Base-by-base conservation (phyloP, 2,329 filamentous ascomycete species). In the Phyllachora maydis region DNA sequence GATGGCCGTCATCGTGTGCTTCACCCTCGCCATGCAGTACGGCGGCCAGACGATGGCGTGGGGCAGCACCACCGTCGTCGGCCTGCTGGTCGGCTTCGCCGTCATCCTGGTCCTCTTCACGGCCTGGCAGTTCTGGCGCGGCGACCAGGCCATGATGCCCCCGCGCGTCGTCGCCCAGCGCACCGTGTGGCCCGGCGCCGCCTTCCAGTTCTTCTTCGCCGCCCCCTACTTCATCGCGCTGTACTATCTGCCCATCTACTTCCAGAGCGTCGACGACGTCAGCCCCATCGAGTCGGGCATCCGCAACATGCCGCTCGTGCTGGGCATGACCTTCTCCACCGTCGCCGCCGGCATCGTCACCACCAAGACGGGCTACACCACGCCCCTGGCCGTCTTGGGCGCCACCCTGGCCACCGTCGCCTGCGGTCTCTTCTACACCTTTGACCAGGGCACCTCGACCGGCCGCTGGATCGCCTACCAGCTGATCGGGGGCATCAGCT, bases 21-120 rank as follows among this genome's bases (percentile, higher is more conserved):
- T 73, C 18, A 43, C 74, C 3, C 46, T 75, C 4, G 67, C 67
- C 1, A 47, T 75, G 16, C 61, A 73, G 35, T 73, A 65, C 65
- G 65, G 64, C 24, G 65, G 65, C 4, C 51, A 52, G 3, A 50
- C 41, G 3, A 61, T 65, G 32, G 30, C 46, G 0, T 70, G 64
- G 65, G 44, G 38, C 18, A 51, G 46, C 31, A 56, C 55, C 45
- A 53, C 56, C 20, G 54, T 66, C 25, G 54, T 68, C 23, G 33
- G 57, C 6, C 46, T 69, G n/a, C 49, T 69, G 6, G 45, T 54
- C 20, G 31, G 65, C 7, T 65, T 61, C 27, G 56, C 36, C 1
- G 34, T 57, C 9, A 46, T 54, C 3, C 45, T 50, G 8, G 27
- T 53, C 16, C 49, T 46, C 4, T 70, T 69, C 35, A 46, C 46